Evolutionary conservation across 2,329 filamentous ascomycete species (phyloP).

Genomic region (Fusarium euwallaceae): DNA sequence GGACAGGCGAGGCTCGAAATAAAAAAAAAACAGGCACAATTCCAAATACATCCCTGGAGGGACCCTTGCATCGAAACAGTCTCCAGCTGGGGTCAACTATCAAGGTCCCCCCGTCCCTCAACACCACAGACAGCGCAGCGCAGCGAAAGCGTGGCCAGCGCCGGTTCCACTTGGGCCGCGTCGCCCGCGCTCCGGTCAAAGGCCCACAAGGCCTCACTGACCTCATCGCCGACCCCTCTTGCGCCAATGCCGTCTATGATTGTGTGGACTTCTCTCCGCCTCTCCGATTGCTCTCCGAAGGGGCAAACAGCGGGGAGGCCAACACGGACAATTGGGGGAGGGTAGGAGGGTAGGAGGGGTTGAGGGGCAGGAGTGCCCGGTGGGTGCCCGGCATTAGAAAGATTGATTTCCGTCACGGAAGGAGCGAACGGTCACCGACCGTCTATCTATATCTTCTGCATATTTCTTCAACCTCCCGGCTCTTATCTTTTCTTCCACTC

Average conservation of each 20-base stretch:
- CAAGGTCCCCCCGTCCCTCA: slow-evolving; percentile 37
- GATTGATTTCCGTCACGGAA: slow-evolving; percentile 9
- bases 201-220: slow-evolving; percentile 43
- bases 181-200: slow-evolving; percentile 35
- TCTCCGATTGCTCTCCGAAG: slow-evolving; percentile 42
- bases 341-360: slow-evolving; percentile 4
- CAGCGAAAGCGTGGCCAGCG: slow-evolving; percentile 20
- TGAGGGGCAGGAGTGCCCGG: not conserved
- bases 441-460: slow-evolving; percentile 23
- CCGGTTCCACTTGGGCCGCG: slow-evolving; percentile 41
- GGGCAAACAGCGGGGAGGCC: slow-evolving; percentile 14
- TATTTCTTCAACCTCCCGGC: slow-evolving; percentile 14
- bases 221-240: slow-evolving; percentile 41
- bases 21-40: slow-evolving; percentile 4
- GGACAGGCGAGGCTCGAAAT: not conserved
- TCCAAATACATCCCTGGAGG: slow-evolving; percentile 30
- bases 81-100: slow-evolving; percentile 25
- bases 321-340: slow-evolving; percentile 17
- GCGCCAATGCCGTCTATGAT: slow-evolving; percentile 33
- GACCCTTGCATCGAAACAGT: not conserved
- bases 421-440: slow-evolving; percentile 11
- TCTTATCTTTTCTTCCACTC: slow-evolving; percentile 8
- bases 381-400: slow-evolving; percentile 17
- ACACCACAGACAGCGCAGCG: slow-evolving; percentile 1
- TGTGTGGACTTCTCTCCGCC: slow-evolving; percentile 41